A percentile compares a stretch with the other conserved stretches of the same genome.
phyloP scores from a whole-genome alignment of 1,284 basidiomycete genomes.

The Naganishia albida region DNA sequence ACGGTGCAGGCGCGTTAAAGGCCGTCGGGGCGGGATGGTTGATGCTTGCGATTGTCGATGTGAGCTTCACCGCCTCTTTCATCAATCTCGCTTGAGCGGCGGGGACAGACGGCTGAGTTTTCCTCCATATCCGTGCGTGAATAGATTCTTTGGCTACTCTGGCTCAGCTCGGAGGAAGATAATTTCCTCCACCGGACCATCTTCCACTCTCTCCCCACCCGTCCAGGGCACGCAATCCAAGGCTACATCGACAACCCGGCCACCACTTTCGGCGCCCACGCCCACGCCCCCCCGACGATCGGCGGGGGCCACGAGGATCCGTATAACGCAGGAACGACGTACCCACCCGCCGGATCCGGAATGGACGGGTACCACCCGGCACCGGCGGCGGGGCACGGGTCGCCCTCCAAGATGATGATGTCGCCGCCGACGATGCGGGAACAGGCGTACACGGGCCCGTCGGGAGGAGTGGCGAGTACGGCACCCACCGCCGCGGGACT shows the following conservation, averaged over 20 bases:
- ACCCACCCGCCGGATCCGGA: constrained; percentile 12
- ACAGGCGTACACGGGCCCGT: constrained; percentile 5
- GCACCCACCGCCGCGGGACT: neutral
- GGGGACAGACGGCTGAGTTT: neutral
- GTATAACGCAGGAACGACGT: constrained; percentile 14
- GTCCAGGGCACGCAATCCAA: neutral
- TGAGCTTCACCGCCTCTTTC: constrained; percentile 40
- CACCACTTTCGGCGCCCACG: neutral
- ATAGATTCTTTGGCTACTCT: constrained; percentile 90
- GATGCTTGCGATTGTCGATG: constrained; percentile 76
- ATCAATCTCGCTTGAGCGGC: neutral
- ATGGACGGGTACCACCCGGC: constrained; percentile 16
- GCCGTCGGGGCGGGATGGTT: constrained; percentile 94
- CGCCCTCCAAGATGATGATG: neutral
- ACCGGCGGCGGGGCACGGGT: neutral
- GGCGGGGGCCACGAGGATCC: constrained; percentile 13
- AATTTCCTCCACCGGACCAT: constrained; percentile 67
- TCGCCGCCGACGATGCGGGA: constrained; percentile 4
- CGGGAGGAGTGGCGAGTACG: neutral
- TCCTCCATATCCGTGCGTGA: neutral
- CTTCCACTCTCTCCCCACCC: constrained; percentile 30
- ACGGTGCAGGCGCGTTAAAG: constrained; percentile 60
- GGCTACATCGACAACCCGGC: constrained; percentile 2
- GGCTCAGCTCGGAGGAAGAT: constrained; percentile 94
- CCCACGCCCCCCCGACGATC: too few relatives aligned